phyloP scores from a whole-genome alignment of 1,284 basidiomycete genomes.

The Rhodotorula sp. region DNA sequence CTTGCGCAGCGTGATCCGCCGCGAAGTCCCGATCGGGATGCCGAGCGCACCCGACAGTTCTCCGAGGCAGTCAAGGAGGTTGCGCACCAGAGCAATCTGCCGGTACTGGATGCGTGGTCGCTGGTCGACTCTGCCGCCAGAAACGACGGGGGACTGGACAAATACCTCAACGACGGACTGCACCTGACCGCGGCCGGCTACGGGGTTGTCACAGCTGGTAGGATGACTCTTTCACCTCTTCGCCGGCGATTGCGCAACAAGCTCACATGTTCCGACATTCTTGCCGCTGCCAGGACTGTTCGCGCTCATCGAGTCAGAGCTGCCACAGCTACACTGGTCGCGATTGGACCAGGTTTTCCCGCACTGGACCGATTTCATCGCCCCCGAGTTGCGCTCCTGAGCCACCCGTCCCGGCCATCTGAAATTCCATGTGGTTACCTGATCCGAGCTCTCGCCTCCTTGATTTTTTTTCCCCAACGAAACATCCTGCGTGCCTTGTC shows the following conservation, averaged over 20 bases:
- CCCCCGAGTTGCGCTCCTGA: slow-evolving; percentile 12
- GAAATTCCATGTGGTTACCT: no score
- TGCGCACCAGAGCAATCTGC: slow-evolving; percentile 51
- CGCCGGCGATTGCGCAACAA: no score
- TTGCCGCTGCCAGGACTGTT: slow-evolving; percentile 11
- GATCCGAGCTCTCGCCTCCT: no score
- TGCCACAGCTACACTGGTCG: slow-evolving; percentile 42
- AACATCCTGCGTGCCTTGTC: no score
- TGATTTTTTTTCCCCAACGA: no score
- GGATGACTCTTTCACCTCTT: background rate
- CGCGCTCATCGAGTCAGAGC: slow-evolving; percentile 18
- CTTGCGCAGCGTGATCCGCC: slow-evolving; percentile 32
- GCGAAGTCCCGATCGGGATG: slow-evolving; percentile 52
- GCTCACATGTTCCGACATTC: background rate
- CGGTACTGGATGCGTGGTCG: slow-evolving; percentile 53
- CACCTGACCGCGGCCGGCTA: slow-evolving; percentile 74
- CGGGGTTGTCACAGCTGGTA: slow-evolving; percentile 51
- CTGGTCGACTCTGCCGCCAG: slow-evolving; percentile 30
- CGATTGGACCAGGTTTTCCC: slow-evolving; percentile 40
- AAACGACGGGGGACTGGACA: slow-evolving; percentile 23
- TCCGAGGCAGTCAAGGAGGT: slow-evolving; percentile 67
- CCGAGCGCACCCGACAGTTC: slow-evolving; percentile 63
- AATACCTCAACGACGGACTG: slow-evolving; percentile 62
- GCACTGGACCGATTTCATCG: slow-evolving; percentile 33
- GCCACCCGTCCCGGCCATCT: background rate